Evolutionary conservation across 306 rosid genomes (phyloP).

Genomic region (Rosa rugosa): DNA sequence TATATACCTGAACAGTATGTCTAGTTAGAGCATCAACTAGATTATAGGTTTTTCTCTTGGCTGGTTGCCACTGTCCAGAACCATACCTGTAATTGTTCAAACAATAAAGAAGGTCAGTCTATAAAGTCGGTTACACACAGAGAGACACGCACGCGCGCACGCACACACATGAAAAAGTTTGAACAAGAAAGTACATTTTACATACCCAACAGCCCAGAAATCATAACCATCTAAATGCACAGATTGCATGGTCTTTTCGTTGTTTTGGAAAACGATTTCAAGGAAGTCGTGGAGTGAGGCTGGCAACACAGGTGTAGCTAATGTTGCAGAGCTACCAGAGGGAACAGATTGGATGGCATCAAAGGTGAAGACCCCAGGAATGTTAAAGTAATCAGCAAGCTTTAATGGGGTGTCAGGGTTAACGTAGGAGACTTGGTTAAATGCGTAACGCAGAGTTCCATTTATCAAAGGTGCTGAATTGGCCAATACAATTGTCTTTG

Average conservation of each 20-base stretch:
- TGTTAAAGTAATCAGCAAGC: constrained; percentile 96
- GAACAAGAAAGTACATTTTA: constrained; percentile 12
- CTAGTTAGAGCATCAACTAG: constrained; percentile 83
- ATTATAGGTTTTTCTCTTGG: constrained; percentile 62
- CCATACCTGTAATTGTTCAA: constrained; percentile 59
- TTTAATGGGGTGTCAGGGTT: constrained; percentile 89
- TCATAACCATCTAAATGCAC: constrained; percentile 97
- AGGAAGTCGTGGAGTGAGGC: constrained; percentile 73
- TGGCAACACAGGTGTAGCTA: constrained; percentile 63
- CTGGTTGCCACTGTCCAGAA: constrained; percentile 67
- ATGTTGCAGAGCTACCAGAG: constrained; percentile 46
- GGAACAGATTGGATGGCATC: constrained; percentile 61
- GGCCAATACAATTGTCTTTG: constrained; percentile 61
- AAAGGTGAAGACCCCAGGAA: constrained; percentile 65
- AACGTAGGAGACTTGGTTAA: constrained; percentile 68
- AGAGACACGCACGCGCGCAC: neutral
- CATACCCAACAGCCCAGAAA: constrained; percentile 96
- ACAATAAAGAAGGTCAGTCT: constrained; percentile 15
- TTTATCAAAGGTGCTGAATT: constrained; percentile 74
- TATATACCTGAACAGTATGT: constrained; percentile 84
- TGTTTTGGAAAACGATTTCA: constrained; percentile 86
- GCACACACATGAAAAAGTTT: neutral
- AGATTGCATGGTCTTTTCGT: constrained; percentile 72
- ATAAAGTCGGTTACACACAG: neutral
- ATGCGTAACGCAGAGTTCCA: constrained; percentile 78